A percentile compares a stretch with the other conserved stretches of the same genome.
phyloP scores from a whole-genome alignment of 1,284 basidiomycete species.

The Ceratobasidium theobromae region DNA sequence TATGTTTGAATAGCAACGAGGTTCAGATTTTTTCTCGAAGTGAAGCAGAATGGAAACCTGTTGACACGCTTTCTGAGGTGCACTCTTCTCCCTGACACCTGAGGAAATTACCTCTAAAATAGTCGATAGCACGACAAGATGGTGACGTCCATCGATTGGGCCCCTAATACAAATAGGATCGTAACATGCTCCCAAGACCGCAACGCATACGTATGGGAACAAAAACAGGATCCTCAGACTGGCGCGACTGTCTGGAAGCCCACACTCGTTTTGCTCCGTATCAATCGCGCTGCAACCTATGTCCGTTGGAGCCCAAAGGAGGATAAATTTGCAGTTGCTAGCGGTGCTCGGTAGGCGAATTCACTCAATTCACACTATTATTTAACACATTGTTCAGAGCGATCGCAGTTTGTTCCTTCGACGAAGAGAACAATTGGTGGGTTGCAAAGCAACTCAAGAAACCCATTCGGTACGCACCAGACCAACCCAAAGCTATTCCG shows the following conservation, averaged over 20 bases:
- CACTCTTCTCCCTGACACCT: conserved; percentile 37
- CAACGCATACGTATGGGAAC: conserved; percentile 98
- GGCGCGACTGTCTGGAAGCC: conserved; percentile 86
- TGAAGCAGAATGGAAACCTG: conserved; percentile 71
- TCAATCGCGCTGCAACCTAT: conserved; percentile 94
- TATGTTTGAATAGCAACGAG: conserved; percentile 89
- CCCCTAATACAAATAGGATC: conserved; percentile 92
- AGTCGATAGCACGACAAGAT: conserved; percentile 90
- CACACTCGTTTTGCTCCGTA: conserved; percentile 90
- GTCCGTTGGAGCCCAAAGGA: conserved; percentile 97
- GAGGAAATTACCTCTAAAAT: not conserved
- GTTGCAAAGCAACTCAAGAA: conserved; percentile 97
- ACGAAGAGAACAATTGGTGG: conserved; percentile 99
- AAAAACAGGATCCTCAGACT: conserved; percentile 69
- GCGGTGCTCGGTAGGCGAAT: conserved; percentile 76
- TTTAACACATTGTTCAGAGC: conserved; percentile 54
- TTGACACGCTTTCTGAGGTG: conserved; percentile 86
- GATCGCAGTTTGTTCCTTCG: conserved; percentile 93
- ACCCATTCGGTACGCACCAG: conserved; percentile 61
- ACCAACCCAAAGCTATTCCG: not conserved
- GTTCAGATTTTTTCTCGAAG: conserved; percentile 77
- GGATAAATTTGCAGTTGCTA: conserved; percentile 98
- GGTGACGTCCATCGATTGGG: conserved; percentile 99
- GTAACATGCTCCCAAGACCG: conserved; percentile 98
- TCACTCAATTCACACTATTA: not conserved